These are phyloP conservation scores for Cordyceps militaris DNA, from an alignment of 2,329 filamentous ascomycete species.

Conservation along the genomic window DNA sequence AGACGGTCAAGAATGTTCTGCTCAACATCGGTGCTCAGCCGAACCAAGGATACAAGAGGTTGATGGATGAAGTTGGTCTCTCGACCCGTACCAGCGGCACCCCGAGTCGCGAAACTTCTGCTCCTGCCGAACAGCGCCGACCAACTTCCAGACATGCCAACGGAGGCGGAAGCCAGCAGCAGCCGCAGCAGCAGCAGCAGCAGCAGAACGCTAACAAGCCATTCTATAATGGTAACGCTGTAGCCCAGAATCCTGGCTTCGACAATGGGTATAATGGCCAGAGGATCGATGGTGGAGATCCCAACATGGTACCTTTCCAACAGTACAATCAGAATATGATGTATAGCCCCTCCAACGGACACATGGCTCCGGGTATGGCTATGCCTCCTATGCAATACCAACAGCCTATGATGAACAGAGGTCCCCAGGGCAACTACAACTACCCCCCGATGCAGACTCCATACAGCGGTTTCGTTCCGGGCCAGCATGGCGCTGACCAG, in stretches of 20 bases:
- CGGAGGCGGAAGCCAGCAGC: conserved; percentile 31
- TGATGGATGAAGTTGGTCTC: conserved; percentile 97
- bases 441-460: conserved; percentile 50
- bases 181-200: conserved; percentile 30
- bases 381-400: conserved; percentile 52
- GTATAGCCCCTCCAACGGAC: conserved; percentile 40
- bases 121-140: conserved; percentile 36
- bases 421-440: conserved; percentile 49
- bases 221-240: conserved; percentile 44
- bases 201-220: conserved; percentile 38
- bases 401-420: conserved; percentile 49
- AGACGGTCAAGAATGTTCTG: conserved; percentile 86
- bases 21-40: conserved; percentile 87
- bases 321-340: conserved; percentile 45
- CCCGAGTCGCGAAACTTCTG: conserved; percentile 36
- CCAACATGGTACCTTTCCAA: conserved; percentile 42
- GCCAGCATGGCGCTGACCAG: conserved; percentile 45
- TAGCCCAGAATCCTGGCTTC: conserved; percentile 35
- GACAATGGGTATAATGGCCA: conserved; percentile 47
- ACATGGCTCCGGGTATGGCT: conserved; percentile 39
- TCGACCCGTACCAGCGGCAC: conserved; percentile 53
- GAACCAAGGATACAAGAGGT: conserved; percentile 90
- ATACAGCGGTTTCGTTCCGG: conserved; percentile 44
- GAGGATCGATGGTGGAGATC: conserved; percentile 46
- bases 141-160: conserved; percentile 45